Base-by-base conservation (phyloP, 164 flowering plant species). In the Chloranthus sessilifolius region DNA sequence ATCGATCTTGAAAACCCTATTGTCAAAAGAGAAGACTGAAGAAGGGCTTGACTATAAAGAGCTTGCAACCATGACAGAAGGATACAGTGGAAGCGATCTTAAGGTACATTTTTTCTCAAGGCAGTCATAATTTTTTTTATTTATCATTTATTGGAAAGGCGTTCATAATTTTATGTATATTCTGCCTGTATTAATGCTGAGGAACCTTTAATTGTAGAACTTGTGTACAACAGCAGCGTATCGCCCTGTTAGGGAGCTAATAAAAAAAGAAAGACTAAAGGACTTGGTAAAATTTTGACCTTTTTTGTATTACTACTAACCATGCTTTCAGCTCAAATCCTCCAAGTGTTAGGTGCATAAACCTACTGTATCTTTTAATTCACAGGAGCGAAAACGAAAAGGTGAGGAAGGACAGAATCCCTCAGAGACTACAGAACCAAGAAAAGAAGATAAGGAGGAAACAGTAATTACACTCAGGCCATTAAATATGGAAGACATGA, bases 141-240 rank as follows among this genome's bases (percentile, higher is more conserved):
- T 33, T 33, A n/a, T n/a, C n/a, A n/a, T n/a, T n/a, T n/a, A n/a
- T n/a, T n/a, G n/a, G n/a, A n/a, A n/a, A n/a, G 10, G 22, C 5
- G 15, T 16, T 27, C 24, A 7, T 31, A 12, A 47, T 17, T 25
- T 31, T 21, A 49, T 23, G 20, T 42, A 7, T 63, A n/a, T n/a
- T n/a, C n/a, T n/a, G n/a, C n/a, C n/a, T n/a, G n/a, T n/a, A n/a
- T 40, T 37, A 24, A 63, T 60, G 56, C 26, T 37, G 52, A 29
- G 35, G 31, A 47, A 25, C 55, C 57, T 14, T 52, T 68, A 55
- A 46, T 28, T 53, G 65, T 97, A 94, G 97, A 94, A 84, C 58
- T 68, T 94, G 60, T 94, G 99, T 53, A 58, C 71, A 7, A 94
- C 95, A 25, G 99, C 99, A 20, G 97, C 99, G 31, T 94, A 94